phyloP scores from a whole-genome alignment of 805 yeast species.

The Myxozyma neotropica region DNA sequence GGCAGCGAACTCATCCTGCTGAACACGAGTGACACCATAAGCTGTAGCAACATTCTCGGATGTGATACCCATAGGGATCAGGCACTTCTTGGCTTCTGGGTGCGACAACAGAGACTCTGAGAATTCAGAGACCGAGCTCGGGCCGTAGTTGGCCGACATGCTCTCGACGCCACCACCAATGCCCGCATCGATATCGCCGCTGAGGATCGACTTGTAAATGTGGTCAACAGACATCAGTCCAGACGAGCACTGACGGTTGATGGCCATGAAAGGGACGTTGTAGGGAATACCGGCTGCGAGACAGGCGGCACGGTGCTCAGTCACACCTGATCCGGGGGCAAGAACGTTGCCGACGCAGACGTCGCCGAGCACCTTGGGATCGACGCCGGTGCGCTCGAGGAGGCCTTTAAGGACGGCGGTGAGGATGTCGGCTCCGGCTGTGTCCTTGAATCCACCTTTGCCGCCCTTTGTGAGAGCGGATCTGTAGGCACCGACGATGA shows the following conservation, averaged over 20 bases:
- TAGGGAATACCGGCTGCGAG: conserved; percentile 90
- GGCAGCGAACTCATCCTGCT: conserved; percentile 90
- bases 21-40: conserved; percentile 63
- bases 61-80: conserved; percentile 95
- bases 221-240: conserved; percentile 90
- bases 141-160: conserved; percentile 59
- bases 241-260: conserved; percentile 94
- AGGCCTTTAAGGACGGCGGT: conserved; percentile 64
- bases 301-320: conserved; percentile 89
- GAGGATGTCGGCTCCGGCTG: conserved; percentile 77
- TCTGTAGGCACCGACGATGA: conserved; percentile 85
- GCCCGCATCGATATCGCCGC: conserved; percentile 90
- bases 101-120: conserved; percentile 51
- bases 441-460: conserved; percentile 81
- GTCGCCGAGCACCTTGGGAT: conserved; percentile 70
- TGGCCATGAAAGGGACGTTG: conserved; percentile 72
- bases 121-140: conserved; percentile 51
- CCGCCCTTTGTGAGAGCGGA: conserved; percentile 89
- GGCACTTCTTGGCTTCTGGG: conserved; percentile 57
- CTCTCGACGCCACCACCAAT: conserved; percentile 92
- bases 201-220: conserved; percentile 81
- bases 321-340: conserved; percentile 91
- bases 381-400: conserved; percentile 54
- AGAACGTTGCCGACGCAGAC: conserved; percentile 89
- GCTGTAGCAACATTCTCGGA: conserved; percentile 83